phyloP scores from a whole-genome alignment of 2,329 filamentous ascomycete genomes.

The Cladosporium halotolerans region DNA sequence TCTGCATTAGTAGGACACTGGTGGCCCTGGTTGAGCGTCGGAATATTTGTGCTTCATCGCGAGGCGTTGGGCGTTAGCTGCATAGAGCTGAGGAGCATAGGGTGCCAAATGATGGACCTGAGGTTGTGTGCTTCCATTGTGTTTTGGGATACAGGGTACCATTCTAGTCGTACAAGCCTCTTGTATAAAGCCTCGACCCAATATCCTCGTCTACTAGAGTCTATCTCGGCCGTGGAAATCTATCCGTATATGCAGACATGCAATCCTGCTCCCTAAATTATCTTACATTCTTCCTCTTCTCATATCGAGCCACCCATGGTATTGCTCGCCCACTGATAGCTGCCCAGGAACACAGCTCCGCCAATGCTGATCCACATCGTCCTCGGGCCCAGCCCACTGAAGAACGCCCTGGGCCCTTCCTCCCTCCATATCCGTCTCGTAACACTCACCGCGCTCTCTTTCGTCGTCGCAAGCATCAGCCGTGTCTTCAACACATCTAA shows the following conservation, averaged over 20 bases:
- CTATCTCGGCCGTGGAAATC: background rate
- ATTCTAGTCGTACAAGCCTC: conserved; percentile 1
- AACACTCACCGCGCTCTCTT: conserved; percentile 53
- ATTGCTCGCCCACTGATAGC: conserved; percentile 85
- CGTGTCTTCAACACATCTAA: conserved; percentile 95
- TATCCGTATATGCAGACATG: background rate
- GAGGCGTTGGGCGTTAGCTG: conserved; percentile 3
- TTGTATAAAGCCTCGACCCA: too few relatives aligned
- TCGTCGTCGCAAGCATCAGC: conserved; percentile 79
- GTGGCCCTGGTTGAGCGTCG: too few relatives aligned
- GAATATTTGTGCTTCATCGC: background rate
- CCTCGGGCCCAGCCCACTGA: conserved; percentile 70
- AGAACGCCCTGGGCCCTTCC: conserved; percentile 63
- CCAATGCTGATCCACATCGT: conserved; percentile 94
- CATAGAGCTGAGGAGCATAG: background rate
- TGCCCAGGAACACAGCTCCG: conserved; percentile 88
- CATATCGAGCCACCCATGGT: conserved; percentile 46
- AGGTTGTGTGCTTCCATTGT: too few relatives aligned
- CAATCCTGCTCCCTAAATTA: background rate
- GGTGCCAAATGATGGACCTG: too few relatives aligned
- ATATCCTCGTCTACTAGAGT: background rate
- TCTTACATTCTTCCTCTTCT: background rate
- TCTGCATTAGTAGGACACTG: conserved; percentile 16
- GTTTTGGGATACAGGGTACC: background rate
- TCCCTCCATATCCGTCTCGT: conserved; percentile 59